Base-by-base conservation (phyloP, 2,329 filamentous ascomycete genomes). In the Graphilbum fragrans region DNA sequence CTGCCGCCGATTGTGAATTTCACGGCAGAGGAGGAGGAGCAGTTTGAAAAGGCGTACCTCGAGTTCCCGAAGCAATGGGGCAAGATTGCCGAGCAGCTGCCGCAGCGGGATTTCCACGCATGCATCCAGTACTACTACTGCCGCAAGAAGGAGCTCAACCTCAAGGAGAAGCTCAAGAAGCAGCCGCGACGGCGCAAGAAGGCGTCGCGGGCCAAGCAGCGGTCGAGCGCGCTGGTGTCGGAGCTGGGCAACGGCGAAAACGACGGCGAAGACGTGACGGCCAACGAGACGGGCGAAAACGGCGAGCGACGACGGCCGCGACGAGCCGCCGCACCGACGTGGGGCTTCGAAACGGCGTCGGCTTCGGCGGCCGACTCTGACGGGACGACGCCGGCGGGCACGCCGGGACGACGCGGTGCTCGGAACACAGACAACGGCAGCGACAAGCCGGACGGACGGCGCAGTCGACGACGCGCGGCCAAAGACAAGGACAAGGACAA, bases 41-140 rank as follows among this genome's bases (percentile, higher is more conserved):
- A 73, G 22, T 87, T 92, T 54, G 81, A 87, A 50, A 78, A 81
- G 50, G 71, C 76, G 11, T 90, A 86, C 53, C 68, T 84, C 39
- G 80, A 86, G 46, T 74, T 73, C 44, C 82, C 83, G 0, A 92
- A 92, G 66, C 83, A 87, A 53, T 92, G 83, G 82, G 82, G 82
- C 43, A 78, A 76, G 51, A 78, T 92, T 44, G 81, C 84, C 5
- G 76, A 82, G 44, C 69, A 70, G 20, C 62, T 90, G 6, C 71
- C 73, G 1, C 68, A 72, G 23, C 76, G 84, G 20, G 78, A 83
- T 52, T 87, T 86, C 58, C 80, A 82, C 49, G 75, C 83, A 37
- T 86, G 82, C 58, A 92, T 92, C 50, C 81, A 86, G 55, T 86
- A 88, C 58, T 92, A 92, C 60, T 92, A 92, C 58, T 69, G 84